Percentiles rank a stretch among this genome's conserved stretches.
phyloP scores from a whole-genome alignment of 345 rosid species.

The Eucalyptus brandiana region DNA sequence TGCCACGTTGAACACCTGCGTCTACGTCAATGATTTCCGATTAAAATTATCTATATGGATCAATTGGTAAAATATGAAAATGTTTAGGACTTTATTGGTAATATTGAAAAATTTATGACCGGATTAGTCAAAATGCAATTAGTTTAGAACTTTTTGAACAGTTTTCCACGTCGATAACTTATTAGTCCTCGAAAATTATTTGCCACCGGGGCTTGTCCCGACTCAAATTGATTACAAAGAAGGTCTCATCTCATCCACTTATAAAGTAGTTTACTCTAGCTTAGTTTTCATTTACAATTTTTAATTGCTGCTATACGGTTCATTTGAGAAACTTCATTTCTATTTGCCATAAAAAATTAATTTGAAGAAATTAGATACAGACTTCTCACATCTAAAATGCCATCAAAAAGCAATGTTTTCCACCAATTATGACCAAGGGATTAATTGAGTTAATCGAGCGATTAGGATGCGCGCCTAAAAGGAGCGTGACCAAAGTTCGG shows the following conservation, averaged over 20 bases:
- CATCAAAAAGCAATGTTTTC: neutral
- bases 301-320: neutral
- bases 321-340: neutral
- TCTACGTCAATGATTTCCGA: too few relatives aligned
- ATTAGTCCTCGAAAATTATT: too few relatives aligned
- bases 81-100: too few relatives aligned
- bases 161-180: too few relatives aligned
- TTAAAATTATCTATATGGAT: neutral
- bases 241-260: too few relatives aligned
- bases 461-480: neutral
- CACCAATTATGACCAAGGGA: neutral
- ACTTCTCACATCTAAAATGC: neutral
- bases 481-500: neutral
- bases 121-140: too few relatives aligned
- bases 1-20: rapidly evolving
- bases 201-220: too few relatives aligned
- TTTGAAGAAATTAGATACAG: neutral
- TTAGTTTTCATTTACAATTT: neutral
- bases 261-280: neutral
- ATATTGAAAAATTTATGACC: neutral
- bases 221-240: too few relatives aligned
- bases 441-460: neutral
- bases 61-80: too few relatives aligned
- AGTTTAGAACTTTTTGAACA: too few relatives aligned
- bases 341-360: neutral